These are phyloP conservation scores for Fusarium sp. DNA, from an alignment of 2,329 filamentous ascomycete species.

Conservation along the genomic window DNA sequence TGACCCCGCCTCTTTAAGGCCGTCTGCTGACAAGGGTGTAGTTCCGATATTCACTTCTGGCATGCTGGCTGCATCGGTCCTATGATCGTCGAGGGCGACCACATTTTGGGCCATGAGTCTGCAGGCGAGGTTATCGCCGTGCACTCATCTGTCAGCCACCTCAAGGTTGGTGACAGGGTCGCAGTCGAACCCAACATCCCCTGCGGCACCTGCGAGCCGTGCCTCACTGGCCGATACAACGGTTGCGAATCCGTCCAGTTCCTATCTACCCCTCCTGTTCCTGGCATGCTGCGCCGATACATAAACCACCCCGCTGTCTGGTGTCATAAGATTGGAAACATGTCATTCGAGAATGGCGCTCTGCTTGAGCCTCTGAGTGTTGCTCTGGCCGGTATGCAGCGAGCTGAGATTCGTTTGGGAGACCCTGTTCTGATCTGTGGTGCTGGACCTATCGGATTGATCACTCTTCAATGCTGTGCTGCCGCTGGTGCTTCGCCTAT, in stretches of 20 bases:
- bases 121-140: conserved; percentile 86
- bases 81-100: conserved; percentile 90
- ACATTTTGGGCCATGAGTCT: conserved; percentile 95
- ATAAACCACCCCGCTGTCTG: conserved; percentile 94
- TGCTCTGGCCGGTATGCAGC: conserved; percentile 87
- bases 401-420: conserved; percentile 83
- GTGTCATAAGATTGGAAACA: conserved; percentile 95
- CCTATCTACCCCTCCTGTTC: conserved; percentile 89
- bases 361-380: conserved; percentile 92
- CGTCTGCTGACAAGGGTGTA: conserved; percentile 53
- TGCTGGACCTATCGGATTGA: conserved; percentile 92
- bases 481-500: conserved; percentile 92
- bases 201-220: conserved; percentile 91
- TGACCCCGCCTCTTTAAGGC: conserved; percentile 19
- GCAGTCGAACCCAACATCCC: conserved; percentile 95
- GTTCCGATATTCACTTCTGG: conserved; percentile 98
- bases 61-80: conserved; percentile 94
- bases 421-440: conserved; percentile 92
- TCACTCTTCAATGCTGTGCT: conserved; percentile 85
- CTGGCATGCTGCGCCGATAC: conserved; percentile 89
- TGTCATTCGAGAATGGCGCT: conserved; percentile 92
- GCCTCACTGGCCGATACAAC: conserved; percentile 93
- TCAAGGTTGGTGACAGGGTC: conserved; percentile 90
- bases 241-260: conserved; percentile 90
- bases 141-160: conserved; percentile 80